These are phyloP conservation scores for Bonia amplexicaulis DNA, from an alignment of 176 grass and related monocot species.

Conservation along the genomic window DNA sequence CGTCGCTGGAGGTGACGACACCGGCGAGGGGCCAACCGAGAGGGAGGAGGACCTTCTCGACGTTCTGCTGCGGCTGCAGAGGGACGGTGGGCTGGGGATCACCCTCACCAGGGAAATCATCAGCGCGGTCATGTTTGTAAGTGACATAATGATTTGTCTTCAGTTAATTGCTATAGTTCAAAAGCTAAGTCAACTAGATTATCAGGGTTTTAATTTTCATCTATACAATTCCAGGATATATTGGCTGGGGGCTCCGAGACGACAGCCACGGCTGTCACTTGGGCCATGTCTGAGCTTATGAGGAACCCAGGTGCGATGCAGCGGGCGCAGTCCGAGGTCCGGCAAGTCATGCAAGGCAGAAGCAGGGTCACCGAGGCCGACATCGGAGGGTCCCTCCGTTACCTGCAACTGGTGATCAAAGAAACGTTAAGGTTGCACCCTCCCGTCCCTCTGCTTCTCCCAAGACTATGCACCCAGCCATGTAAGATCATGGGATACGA, in stretches of 20 bases:
- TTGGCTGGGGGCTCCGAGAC: slow-evolving; percentile 9
- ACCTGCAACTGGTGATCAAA: slow-evolving; percentile 28
- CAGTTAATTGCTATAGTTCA: too few species aligned
- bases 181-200: too few species aligned
- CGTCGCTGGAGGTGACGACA: background rate
- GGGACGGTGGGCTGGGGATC: background rate
- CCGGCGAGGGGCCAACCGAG: background rate
- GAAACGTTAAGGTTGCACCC: slow-evolving; percentile 33
- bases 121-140: background rate
- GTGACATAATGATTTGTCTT: background rate
- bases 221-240: background rate
- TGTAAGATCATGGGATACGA: slow-evolving; percentile 31
- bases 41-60: background rate
- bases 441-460: slow-evolving; percentile 25
- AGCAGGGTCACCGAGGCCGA: background rate
- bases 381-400: background rate
- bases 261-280: background rate
- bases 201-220: too few species aligned
- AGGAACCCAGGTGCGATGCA: background rate
- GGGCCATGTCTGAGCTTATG: slow-evolving; percentile 30
- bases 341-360: background rate
- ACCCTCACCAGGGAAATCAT: background rate
- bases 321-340: slow-evolving; percentile 8
- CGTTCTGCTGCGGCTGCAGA: background rate
- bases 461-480: slow-evolving; percentile 7